A percentile compares a stretch with the other conserved stretches of the same genome.
Evolutionary conservation across 2,329 filamentous ascomycete species (phyloP).

Genomic region (Exserohilum turcica): DNA sequence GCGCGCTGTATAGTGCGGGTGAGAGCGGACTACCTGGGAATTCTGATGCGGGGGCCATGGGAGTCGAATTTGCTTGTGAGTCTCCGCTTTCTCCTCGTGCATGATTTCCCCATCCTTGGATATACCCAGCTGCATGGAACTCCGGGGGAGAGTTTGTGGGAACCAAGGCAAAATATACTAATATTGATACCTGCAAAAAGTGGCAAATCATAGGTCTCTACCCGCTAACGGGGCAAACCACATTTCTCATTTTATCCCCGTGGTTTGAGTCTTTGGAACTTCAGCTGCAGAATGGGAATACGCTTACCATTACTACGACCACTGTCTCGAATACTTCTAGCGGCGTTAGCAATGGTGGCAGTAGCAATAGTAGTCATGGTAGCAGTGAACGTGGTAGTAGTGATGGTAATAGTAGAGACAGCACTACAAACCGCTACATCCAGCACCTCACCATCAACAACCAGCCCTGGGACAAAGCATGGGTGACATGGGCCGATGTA

Average conservation of each 20-base stretch:
- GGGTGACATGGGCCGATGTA: constrained; percentile 69
- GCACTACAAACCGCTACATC: too few relatives aligned
- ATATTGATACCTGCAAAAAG: constrained; percentile 12
- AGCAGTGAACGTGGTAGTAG: too few relatives aligned
- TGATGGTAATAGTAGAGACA: too few relatives aligned
- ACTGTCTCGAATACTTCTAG: too few relatives aligned
- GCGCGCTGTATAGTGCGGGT: constrained; percentile 61
- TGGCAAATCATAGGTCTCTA: constrained; percentile 44
- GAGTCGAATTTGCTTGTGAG: constrained; percentile 63
- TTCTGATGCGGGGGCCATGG: constrained; percentile 74
- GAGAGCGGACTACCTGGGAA: constrained; percentile 69
- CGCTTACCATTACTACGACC: constrained; percentile 59
- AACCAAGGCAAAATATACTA: constrained; percentile 7
- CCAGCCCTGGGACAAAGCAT: constrained; percentile 64
- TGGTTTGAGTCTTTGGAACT: constrained; percentile 60
- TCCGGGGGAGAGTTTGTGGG: too few relatives aligned
- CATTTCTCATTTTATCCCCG: constrained; percentile 63
- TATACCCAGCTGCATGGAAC: too few relatives aligned
- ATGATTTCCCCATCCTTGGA: too few relatives aligned
- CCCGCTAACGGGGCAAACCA: constrained; percentile 67
- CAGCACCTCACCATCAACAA: constrained; percentile 71
- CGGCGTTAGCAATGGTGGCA: too few relatives aligned
- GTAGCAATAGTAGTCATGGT: too few relatives aligned
- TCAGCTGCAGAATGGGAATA: constrained; percentile 60
- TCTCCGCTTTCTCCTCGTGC: too few relatives aligned